phyloP scores from a whole-genome alignment of 768 basidiomycete genomes.

The Tephrocybe sp. region DNA sequence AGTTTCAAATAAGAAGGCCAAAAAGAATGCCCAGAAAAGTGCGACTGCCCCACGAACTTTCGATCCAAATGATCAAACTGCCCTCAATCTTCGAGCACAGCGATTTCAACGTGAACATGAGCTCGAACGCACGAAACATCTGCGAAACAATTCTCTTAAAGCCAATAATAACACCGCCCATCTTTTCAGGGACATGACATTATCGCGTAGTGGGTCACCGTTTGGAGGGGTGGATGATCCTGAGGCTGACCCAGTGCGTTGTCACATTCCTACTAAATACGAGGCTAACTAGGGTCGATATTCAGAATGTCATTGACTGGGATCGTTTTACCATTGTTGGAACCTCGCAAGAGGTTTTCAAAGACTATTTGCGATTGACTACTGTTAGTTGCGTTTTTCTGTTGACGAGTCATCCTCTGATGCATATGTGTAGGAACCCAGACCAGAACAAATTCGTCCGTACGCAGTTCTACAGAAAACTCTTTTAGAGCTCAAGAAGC shows the following conservation, averaged over 20 bases:
- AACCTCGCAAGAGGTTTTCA: constrained; percentile 86
- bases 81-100: constrained; percentile 75
- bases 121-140: constrained; percentile 69
- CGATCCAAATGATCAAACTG: constrained; percentile 66
- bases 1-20: constrained; percentile 47
- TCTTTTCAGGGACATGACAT: constrained; percentile 47
- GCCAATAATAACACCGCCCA: constrained; percentile 51
- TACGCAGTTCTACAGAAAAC: constrained; percentile 83
- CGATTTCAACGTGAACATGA: constrained; percentile 92
- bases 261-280: constrained; percentile 1
- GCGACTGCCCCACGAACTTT: constrained; percentile 26
- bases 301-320: constrained; percentile 94
- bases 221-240: constrained; percentile 61
- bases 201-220: constrained; percentile 52
- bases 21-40: constrained; percentile 16
- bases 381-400: constrained; percentile 51
- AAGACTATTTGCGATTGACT: constrained; percentile 93
- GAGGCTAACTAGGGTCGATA: not conserved
- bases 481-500: constrained; percentile 79
- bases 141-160: constrained; percentile 38
- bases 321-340: constrained; percentile 95
- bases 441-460: constrained; percentile 92
- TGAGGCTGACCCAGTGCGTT: constrained; percentile 68
- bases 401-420: not conserved
- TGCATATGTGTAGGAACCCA: constrained; percentile 69